Percentiles rank a stretch among this genome's conserved stretches.
Conservation (phyloP, 495 filamentous ascomycete species). For the Penicillium dipodomyicola region DNA sequence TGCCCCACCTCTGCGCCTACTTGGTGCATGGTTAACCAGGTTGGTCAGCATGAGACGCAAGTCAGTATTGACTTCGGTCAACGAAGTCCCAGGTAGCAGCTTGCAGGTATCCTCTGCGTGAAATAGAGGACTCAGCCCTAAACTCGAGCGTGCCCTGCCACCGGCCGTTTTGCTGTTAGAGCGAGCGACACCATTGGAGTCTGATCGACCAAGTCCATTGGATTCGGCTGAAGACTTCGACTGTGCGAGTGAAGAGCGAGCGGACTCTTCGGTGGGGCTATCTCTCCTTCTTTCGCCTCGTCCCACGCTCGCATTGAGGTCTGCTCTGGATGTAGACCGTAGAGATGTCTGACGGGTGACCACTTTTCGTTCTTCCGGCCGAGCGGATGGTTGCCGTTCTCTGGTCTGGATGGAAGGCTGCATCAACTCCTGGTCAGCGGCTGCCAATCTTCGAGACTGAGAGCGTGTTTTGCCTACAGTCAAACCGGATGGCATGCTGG, state of each 20-base stretch:
- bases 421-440: conserved; percentile 27
- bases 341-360: conserved; percentile 19
- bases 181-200: conserved; percentile 25
- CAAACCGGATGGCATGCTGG: conserved; percentile 33
- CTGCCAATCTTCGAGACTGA: conserved; percentile 44
- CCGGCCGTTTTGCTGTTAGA: conserved; percentile 36
- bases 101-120: conserved; percentile 40
- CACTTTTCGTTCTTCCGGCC: conserved; percentile 20
- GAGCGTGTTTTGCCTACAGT: conserved; percentile 48
- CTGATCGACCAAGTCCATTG: conserved; percentile 2
- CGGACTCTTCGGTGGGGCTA: conserved; percentile 15
- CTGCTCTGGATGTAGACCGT: conserved; percentile 20
- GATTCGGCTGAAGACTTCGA: conserved; percentile 1
- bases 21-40: conserved; percentile 35
- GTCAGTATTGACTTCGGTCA: conserved; percentile 41
- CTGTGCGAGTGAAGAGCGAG: conserved; percentile 1
- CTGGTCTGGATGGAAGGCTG: conserved; percentile 14
- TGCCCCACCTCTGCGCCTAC: conserved; percentile 33
- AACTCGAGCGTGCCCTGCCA: conserved; percentile 39
- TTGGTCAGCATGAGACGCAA: conserved; percentile 45
- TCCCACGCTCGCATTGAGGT: conserved; percentile 15
- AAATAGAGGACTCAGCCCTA: conserved; percentile 42
- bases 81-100: conserved; percentile 37
- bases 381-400: conserved; percentile 28
- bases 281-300: conserved; percentile 15